Conservation (phyloP, 768 basidiomycete genomes). For the Mycena olivaceomarginata region DNA sequence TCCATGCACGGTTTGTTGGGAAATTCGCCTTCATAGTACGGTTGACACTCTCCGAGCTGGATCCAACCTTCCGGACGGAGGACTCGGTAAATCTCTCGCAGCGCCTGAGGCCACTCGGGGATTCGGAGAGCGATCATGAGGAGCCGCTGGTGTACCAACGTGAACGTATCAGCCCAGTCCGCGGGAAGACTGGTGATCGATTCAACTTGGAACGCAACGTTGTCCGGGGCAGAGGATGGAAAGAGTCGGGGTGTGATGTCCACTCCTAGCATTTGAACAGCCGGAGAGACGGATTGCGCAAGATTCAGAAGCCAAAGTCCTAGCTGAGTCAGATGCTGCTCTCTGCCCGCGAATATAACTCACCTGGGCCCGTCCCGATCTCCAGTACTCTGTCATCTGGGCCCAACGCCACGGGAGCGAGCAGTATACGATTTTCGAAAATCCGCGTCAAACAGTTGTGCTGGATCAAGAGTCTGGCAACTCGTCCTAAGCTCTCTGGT, state of each 20-base stretch:
- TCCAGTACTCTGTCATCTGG: constrained; percentile 7
- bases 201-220: constrained; percentile 15
- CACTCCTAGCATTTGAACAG: constrained; percentile 17
- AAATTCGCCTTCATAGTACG: constrained; percentile 29
- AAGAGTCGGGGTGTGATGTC: constrained; percentile 32
- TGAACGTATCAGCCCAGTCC: constrained; percentile 33
- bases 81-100: constrained; percentile 38
- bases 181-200: constrained; percentile 26
- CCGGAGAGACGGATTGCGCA: constrained; percentile 16
- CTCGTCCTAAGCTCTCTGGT: neutral
- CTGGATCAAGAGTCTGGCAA: constrained; percentile 35
- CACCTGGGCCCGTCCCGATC: constrained; percentile 30
- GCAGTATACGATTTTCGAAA: constrained; percentile 22
- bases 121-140: constrained; percentile 31
- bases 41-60: constrained; percentile 34
- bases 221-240: constrained; percentile 21
- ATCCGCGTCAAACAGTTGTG: constrained; percentile 35
- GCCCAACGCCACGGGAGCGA: constrained; percentile 17
- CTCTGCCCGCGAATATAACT: neutral
- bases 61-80: constrained; percentile 37
- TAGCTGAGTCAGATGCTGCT: neutral
- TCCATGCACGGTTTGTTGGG: constrained; percentile 22
- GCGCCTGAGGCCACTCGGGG: constrained; percentile 33
- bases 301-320: constrained; percentile 19
- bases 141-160: constrained; percentile 41